Percentiles rank a stretch among this genome's conserved stretches.
These are phyloP conservation scores for Violaceomyces palustris DNA, from an alignment of 1,284 basidiomycete species.

Conservation along the genomic window DNA sequence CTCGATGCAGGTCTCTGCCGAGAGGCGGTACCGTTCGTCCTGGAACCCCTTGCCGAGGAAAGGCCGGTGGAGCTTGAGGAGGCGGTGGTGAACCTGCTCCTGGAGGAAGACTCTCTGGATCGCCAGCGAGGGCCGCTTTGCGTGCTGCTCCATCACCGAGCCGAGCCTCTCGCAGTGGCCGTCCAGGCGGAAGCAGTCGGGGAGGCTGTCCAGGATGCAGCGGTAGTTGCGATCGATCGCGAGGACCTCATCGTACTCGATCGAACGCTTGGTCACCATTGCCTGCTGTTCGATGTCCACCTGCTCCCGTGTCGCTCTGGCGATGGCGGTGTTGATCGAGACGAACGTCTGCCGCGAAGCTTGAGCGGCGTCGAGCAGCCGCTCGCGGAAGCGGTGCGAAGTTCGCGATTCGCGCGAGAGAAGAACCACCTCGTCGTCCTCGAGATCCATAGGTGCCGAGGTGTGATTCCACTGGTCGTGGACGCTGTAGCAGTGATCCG, in stretches of 20 bases:
- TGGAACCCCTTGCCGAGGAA: constrained; percentile 37
- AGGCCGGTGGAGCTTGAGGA: constrained; percentile 39
- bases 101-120: constrained; percentile 36
- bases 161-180: constrained; percentile 36
- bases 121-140: constrained; percentile 36
- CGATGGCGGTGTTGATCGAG: no score
- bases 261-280: no score
- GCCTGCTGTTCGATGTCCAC: no score
- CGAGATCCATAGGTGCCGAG: no score
- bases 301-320: no score
- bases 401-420: no score
- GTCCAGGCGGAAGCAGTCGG: constrained; percentile 33
- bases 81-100: constrained; percentile 35
- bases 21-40: constrained; percentile 35
- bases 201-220: constrained; percentile 22
- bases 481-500: constrained; percentile 23
- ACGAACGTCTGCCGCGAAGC: no score
- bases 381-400: no score
- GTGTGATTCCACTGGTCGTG: constrained; percentile 12
- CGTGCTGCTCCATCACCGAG: constrained; percentile 28
- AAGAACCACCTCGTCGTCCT: no score
- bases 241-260: constrained; percentile 30
- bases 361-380: no score
- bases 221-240: constrained; percentile 34
- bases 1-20: constrained; percentile 33